phyloP scores from a whole-genome alignment of 2,329 filamentous ascomycete species.

The Pyrenophora seminiperda region DNA sequence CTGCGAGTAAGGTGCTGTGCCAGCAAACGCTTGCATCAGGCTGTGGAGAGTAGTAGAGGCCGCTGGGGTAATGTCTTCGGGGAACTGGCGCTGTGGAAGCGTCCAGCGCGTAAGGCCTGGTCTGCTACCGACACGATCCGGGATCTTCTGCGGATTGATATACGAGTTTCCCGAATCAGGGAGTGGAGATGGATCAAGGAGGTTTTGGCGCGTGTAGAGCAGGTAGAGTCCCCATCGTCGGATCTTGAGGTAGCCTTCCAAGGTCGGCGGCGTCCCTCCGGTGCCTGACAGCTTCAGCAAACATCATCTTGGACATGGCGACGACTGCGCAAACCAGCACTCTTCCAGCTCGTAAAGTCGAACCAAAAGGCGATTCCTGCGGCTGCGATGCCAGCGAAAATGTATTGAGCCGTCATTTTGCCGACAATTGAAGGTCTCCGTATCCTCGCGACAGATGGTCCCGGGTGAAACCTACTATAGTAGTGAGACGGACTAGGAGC shows the following conservation, averaged over 20 bases:
- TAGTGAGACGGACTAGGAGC: not conserved
- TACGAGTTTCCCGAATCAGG: constrained; percentile 31
- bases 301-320: too few relatives aligned
- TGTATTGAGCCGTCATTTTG: constrained; percentile 11
- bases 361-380: constrained; percentile 24
- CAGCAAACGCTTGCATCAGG: constrained; percentile 32
- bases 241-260: constrained; percentile 39
- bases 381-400: constrained; percentile 19
- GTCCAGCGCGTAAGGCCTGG: constrained; percentile 37
- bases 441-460: not conserved
- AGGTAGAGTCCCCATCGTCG: constrained; percentile 37
- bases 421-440: not conserved
- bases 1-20: constrained; percentile 19
- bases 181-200: constrained; percentile 32
- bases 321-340: constrained; percentile 15
- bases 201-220: constrained; percentile 31
- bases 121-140: constrained; percentile 25
- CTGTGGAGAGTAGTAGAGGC: constrained; percentile 24
- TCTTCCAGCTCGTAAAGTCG: constrained; percentile 34
- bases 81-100: constrained; percentile 37
- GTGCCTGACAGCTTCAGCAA: constrained; percentile 30
- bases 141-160: constrained; percentile 28
- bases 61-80: constrained; percentile 26
- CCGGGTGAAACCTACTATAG: not conserved
- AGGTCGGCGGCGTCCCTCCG: constrained; percentile 39